Conservation (phyloP, 257 asterid species). For the Catharanthus roseus region DNA sequence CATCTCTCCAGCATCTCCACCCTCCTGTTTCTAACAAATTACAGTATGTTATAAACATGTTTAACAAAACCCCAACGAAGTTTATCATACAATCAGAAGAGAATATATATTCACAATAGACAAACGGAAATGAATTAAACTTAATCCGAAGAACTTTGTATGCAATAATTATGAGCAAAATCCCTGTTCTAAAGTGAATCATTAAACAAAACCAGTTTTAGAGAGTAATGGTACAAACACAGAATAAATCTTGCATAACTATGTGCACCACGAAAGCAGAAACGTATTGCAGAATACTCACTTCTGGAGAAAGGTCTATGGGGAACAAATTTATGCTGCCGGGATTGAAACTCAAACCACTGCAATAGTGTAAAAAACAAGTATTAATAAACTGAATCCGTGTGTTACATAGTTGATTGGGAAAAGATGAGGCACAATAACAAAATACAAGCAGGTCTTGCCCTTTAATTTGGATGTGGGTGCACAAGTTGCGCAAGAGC, state of each 20-base stretch:
- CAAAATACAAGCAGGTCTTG: background rate
- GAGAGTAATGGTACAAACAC: background rate
- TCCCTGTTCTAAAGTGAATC: background rate
- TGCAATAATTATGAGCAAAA: background rate
- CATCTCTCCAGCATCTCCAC: conserved; percentile 25
- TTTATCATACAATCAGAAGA: background rate
- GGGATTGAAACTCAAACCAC: conserved; percentile 56
- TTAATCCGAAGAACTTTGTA: background rate
- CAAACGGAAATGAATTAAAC: background rate
- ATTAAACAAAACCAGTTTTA: background rate
- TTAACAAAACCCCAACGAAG: background rate
- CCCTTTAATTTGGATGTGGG: background rate
- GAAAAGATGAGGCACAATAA: background rate
- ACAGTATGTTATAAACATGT: background rate
- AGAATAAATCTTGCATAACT: background rate
- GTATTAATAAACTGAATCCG: conserved; percentile 4
- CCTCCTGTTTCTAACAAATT: conserved; percentile 40
- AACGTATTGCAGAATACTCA: conserved; percentile 30
- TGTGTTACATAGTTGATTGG: background rate
- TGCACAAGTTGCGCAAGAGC: background rate
- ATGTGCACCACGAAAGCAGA: background rate
- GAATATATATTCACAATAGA: background rate
- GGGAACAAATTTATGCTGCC: conserved; percentile 66
- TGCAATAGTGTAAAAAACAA: conserved; percentile 28
- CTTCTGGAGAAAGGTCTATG: conserved; percentile 47